A percentile compares a stretch with the other conserved stretches of the same genome.
Conservation (phyloP, 352 stramenopile genomes). For the Pythium phragmitis region DNA sequence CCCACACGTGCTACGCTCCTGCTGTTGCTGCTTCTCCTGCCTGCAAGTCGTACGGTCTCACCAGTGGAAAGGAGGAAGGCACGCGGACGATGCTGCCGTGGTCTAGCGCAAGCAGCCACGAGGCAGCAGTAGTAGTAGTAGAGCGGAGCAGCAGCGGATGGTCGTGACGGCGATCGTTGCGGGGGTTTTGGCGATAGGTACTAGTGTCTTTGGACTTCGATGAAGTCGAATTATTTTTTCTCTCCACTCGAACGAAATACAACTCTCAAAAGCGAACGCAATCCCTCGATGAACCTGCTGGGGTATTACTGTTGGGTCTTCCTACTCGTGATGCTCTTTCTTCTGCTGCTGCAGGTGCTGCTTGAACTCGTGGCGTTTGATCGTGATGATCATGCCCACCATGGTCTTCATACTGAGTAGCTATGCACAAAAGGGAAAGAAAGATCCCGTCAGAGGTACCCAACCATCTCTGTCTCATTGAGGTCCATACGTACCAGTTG, state of each 20-base stretch:
- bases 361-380: conserved; percentile 71
- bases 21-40: background rate
- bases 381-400: conserved; percentile 73
- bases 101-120: no score
- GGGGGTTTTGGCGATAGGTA: conserved; percentile 27
- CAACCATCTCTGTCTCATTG: background rate
- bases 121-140: background rate
- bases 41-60: no score
- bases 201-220: conserved; percentile 26
- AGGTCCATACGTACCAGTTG: conserved; percentile 55
- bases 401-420: conserved; percentile 78
- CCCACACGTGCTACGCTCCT: background rate
- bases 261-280: background rate
- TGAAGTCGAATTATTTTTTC: conserved; percentile 17
- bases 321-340: conserved; percentile 39
- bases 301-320: background rate
- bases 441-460: background rate
- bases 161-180: conserved; percentile 10
- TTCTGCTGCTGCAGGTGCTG: conserved; percentile 48
- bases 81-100: no score
- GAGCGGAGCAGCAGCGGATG: conserved; percentile 1
- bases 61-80: no score
- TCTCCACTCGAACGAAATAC: conserved; percentile 15
- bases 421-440: conserved; percentile 26
- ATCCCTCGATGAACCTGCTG: background rate